Base-by-base conservation (phyloP, 2,329 filamentous ascomycete genomes). In the Seiridium cupressi region DNA sequence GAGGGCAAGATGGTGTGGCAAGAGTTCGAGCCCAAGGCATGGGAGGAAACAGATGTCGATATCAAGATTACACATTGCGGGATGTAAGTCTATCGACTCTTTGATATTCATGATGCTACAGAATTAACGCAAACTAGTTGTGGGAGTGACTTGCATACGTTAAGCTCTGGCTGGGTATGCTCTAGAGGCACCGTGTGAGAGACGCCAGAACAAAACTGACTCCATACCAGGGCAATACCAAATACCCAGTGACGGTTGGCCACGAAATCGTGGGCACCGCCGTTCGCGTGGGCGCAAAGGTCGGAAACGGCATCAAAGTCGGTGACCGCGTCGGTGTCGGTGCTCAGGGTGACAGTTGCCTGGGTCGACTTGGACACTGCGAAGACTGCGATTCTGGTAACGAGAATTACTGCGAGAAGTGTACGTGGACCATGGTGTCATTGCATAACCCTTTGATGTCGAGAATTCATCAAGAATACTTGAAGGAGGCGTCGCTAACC, bases 301-400 rank as follows among this genome's bases (percentile, higher is more conserved):
- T 65, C 34, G 62, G 74, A 9, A 68, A 60, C 5, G 64, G 71
- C n/a, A 75, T 83, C 66, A 72, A 77, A 51, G 61, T 83, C 32
- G 83, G 84, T 51, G 83, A 86, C 63, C 75, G 82, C 10, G 81
- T 83, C 44, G 81, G 81, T 36, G 72, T 83, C 38, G 81, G 81
- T 60, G 79, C 79, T 5, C 80, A 82, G 62, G 76, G 74, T 53
- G 68, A 68, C 58, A 73, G 77, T 11, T 84, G 82, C 67, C 68
- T 77, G 44, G 53, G 67, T 61, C 62, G 66, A 8, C 66, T 64
- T 53, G 60, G 66, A 5, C 56, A 67, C 38, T 73, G 71, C 60
- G 63, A 57, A 3, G 59, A 61, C 13, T 67, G 62, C 63, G 57
- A 60, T 32, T 51, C 58, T n/a, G 63, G 60, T 38, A 56, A 63